phyloP scores from a whole-genome alignment of 805 yeast genomes.

The Monosporozyma servazzii region DNA sequence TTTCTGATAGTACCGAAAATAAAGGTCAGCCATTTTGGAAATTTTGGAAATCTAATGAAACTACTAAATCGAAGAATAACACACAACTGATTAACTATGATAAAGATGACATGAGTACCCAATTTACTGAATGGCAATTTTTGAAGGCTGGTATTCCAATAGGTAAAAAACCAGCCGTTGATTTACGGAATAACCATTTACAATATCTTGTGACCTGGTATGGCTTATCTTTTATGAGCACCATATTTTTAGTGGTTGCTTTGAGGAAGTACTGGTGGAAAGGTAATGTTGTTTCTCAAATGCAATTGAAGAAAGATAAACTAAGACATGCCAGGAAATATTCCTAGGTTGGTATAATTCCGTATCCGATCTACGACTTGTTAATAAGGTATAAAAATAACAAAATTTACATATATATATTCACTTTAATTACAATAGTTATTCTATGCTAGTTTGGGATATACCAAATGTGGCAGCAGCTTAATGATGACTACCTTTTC shows the following conservation, averaged over 20 bases:
- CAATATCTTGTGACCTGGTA: constrained; percentile 95
- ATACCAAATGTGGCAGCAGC: neutral
- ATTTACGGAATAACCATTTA: constrained; percentile 78
- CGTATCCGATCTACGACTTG: neutral
- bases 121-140: constrained; percentile 49
- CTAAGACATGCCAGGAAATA: constrained; percentile 40
- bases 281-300: constrained; percentile 25
- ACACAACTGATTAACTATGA: neutral
- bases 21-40: neutral
- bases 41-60: constrained; percentile 28
- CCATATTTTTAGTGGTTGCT: constrained; percentile 52
- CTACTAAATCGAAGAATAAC: neutral
- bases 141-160: constrained; percentile 81
- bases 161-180: constrained; percentile 74
- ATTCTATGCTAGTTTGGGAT: neutral
- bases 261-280: constrained; percentile 33
- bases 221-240: constrained; percentile 67
- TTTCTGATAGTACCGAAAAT: neutral
- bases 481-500: no score
- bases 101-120: constrained; percentile 20
- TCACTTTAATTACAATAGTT: neutral
- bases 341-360: neutral
- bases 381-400: neutral
- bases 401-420: neutral
- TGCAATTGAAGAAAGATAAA: constrained; percentile 32